Conservation (phyloP, 345 rosid species). For the Excoecaria agallocha region DNA sequence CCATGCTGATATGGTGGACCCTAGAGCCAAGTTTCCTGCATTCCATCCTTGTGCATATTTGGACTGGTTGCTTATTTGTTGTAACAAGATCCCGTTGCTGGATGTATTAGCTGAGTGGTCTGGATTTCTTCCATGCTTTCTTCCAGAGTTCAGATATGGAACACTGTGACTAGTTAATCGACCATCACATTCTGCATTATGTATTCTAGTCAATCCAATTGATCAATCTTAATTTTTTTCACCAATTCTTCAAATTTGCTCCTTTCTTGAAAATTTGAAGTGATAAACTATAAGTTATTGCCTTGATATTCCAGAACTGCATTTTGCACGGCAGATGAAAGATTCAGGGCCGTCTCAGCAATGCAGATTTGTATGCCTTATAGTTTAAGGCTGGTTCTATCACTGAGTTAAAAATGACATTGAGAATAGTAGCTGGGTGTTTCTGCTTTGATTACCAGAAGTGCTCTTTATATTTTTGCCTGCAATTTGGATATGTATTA, state of each 20-base stretch:
- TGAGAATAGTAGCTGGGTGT: slow-evolving; percentile 20
- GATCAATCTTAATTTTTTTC: slow-evolving; percentile 9
- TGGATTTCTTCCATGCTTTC: background rate
- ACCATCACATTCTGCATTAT: background rate
- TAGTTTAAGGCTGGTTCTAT: slow-evolving; percentile 22
- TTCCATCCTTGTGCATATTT: slow-evolving; percentile 14
- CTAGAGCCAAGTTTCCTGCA: slow-evolving; percentile 16
- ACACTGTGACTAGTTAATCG: background rate
- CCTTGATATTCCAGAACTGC: slow-evolving; percentile 25
- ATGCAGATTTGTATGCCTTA: slow-evolving; percentile 17
- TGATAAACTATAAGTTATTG: slow-evolving; percentile 15
- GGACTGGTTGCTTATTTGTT: slow-evolving; percentile 14
- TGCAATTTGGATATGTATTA: slow-evolving; percentile 2
- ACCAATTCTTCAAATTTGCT: background rate
- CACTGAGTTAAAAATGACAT: slow-evolving; percentile 11
- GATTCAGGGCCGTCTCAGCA: slow-evolving; percentile 27
- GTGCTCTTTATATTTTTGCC: slow-evolving; percentile 10
- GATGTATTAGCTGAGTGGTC: slow-evolving; percentile 17
- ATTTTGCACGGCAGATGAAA: slow-evolving; percentile 24
- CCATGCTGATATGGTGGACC: slow-evolving; percentile 12
- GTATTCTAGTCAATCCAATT: slow-evolving; percentile 9
- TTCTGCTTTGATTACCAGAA: slow-evolving; percentile 16
- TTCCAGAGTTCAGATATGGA: slow-evolving; percentile 13
- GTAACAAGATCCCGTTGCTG: slow-evolving; percentile 10
- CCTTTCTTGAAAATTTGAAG: slow-evolving; percentile 19